Evolutionary conservation across 768 basidiomycete genomes (phyloP), one percentile per base, ranked within the genome.

Genomic region (Tricholoma flavovirens): DNA sequence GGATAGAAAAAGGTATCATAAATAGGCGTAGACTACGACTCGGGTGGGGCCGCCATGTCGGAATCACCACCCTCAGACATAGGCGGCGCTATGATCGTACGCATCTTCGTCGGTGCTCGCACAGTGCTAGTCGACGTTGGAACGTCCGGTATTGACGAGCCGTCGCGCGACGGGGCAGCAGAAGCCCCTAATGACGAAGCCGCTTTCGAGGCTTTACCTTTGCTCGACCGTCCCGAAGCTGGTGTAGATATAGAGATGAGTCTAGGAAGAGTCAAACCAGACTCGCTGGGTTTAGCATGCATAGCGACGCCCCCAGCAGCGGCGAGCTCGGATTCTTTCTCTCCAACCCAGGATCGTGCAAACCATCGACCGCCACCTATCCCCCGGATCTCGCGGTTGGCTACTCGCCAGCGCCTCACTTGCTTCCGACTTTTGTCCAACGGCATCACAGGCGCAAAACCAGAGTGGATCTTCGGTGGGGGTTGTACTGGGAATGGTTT

Each of bases 321-420:
- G 6, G 83, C 80, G 56, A 79, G 83, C 50, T 86, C 80, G 9
- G 87, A 89, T 51, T 90, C 87, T 67, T 88, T 90, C 58, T 84
- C 85, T 21, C 89, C 90, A n/a, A 89, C 87, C 88, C 88, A 92
- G n/a, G 86, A 72, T 30, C 79, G 80, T 5, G 83, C 73, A 61
- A 90, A 86, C 90, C 90, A 92, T 38, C 89, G 82, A 1, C 90
- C 90, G 11, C 90, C 90, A 17, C 85, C 89, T 51, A 92, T 89
- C 6, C 90, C 90, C 35, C 88, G 77, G 51, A 92, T 82, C 70
- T 91, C 90, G 40, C 90, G 82, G 55, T 85, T 79, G 7, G 87
- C 88, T 40, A 78, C 65, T 36, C 87, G 81, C 90, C 90, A 92
- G 56, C 80, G 83, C 29, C 90, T 81, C 22, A 81, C 81, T 62